Evolutionary conservation across 805 yeast species (phyloP), one percentile per base, ranked within the genome.

Genomic region (Candida germanica): DNA sequence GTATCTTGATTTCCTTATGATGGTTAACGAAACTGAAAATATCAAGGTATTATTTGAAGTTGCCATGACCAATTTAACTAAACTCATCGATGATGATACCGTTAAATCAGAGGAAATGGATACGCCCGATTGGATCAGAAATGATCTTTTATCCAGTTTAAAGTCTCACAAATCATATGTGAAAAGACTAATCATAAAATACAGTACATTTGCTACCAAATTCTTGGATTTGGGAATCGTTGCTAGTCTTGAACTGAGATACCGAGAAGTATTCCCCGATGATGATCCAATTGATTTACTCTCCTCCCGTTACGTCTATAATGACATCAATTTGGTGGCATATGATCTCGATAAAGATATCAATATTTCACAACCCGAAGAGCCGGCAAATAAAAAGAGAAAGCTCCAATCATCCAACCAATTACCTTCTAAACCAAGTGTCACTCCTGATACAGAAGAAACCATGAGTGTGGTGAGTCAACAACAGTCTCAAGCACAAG

Each of bases 41-140:
- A 84, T 88, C 12, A 81, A 91, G 48, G 85, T 87, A 6, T 69
- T 87, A 24, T 83, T 91, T 54, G 98, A 93, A 57, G 73, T 83
- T 3, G 79, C 88, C 0, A 68, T 83, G 7, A 76, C 81, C 7
- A 78, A 73, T 40, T 47, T 66, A 29, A 60, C 79, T 40, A 63
- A 59, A 28, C 67, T 58, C 26, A 37, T 63, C 26, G 45, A 39
- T 31, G 46, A 58, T 9, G 45, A 25, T 3, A 26, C 31, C 31
- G 15, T 13, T 10, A 26, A 22, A 12, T 27, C 46, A 5, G 63
- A 59, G 34, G 56, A 51, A 25, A 35, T 57, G 18, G 48, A 52
- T 15, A 29, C 50, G 3, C 56, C 53, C 5, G 64, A 66, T 35
- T 50, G 77, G 43, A 64, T 70, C 35, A 62, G 61, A 26, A 62